These are phyloP conservation scores for Lignosus rhinocerotis DNA, from an alignment of 1,284 basidiomycete genomes.

Conservation along the genomic window DNA sequence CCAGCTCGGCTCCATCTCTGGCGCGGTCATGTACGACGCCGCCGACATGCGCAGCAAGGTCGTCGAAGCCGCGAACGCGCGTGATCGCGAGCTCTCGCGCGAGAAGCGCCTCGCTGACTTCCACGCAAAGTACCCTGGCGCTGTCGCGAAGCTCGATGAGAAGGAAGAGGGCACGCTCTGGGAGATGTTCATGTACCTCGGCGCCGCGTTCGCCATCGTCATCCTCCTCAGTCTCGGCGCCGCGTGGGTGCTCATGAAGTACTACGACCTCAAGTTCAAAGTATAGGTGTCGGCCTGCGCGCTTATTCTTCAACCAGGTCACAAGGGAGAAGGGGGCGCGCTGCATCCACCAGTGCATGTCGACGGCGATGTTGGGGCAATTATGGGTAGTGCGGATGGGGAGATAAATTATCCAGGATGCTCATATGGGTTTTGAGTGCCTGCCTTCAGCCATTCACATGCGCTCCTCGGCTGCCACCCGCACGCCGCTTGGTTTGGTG, in stretches of 20 bases:
- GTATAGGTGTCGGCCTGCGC: not conserved
- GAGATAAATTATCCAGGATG: not conserved
- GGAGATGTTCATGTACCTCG: slow-evolving; percentile 38
- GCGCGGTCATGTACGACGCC: slow-evolving; percentile 41
- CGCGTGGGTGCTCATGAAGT: slow-evolving; percentile 38
- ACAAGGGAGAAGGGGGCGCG: no score
- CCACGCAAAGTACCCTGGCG: slow-evolving; percentile 12
- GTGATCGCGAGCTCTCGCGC: slow-evolving; percentile 41
- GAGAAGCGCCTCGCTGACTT: slow-evolving; percentile 43
- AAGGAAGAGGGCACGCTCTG: slow-evolving; percentile 13
- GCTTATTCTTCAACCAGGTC: no score
- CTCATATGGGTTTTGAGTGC: not conserved
- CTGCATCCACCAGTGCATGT: no score
- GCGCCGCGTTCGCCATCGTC: slow-evolving; percentile 42
- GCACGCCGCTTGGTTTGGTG: not conserved
- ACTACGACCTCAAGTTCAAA: slow-evolving; percentile 10
- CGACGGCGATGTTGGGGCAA: not conserved
- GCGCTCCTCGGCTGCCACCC: not conserved
- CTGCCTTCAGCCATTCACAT: not conserved
- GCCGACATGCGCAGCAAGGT: slow-evolving; percentile 60
- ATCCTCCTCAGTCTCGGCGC: slow-evolving; percentile 34
- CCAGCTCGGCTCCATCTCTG: slow-evolving; percentile 38
- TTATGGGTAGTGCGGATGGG: not conserved
- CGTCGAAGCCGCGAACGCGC: slow-evolving; percentile 40
- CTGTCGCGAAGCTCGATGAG: not conserved